Evolutionary conservation across 306 rosid species (phyloP), one percentile per base, ranked within the genome.

Genomic region (Cucurbita pepo): DNA sequence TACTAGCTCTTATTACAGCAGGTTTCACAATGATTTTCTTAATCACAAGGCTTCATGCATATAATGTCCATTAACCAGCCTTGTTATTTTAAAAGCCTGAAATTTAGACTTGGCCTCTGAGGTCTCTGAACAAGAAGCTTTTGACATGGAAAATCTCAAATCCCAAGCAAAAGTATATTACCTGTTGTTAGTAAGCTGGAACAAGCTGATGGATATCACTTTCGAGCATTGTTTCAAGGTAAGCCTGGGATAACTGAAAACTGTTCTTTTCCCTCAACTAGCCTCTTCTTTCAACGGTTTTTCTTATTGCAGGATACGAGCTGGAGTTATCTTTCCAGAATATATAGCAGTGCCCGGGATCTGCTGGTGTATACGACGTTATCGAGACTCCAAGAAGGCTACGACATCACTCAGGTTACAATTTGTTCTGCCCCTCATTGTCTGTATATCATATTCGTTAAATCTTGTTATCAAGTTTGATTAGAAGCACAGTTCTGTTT

Each of bases 1-100:
- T 94, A 82, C 85, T 94, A 88, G 84, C 15, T 40, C 48, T 64
- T 64, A 25, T n/a, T 11, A 44, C 15, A 53, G 51, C 59, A 14
- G 78, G 37, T 45, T 43, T 43, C 21, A 45, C 55, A 25, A 66
- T 45, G 72, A 10, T 45, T 66, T 44, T 30, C 72, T 66, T 45
- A 66, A 6, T 3, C 54, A 45, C 18, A 45, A 5, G 72, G 55
- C 22, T 45, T 44, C 55, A 45, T 66, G 21, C 55, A 66, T 45
- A 11, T 66, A 45, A 45, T 56, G 45, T 45, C 56, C 19, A 66
- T 45, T 21, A 22, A 12, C 44, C 72, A 44, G 54, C 55, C 72
- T 44, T 40, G 16, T 40, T 66, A 21, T 66, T 11, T 19, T 7
- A 14, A 21, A 66, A 66, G 72, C 72, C 72, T 45, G 56, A 45